Base-by-base conservation (phyloP, 1,284 basidiomycete species). In the Papiliotrema flavescens region DNA sequence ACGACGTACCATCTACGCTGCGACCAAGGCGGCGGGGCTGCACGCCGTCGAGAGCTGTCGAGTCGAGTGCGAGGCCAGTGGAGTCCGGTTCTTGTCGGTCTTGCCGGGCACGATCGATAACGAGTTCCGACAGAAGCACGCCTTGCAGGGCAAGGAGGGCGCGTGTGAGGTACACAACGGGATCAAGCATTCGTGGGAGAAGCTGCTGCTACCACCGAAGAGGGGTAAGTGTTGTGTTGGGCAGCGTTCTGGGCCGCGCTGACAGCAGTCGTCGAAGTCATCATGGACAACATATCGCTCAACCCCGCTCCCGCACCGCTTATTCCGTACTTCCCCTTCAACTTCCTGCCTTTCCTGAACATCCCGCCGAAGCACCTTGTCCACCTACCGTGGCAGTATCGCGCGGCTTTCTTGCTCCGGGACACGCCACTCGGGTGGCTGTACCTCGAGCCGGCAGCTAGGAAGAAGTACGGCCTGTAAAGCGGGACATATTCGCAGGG, bases 1-100 rank as follows among this genome's bases (percentile, higher is more conserved):
- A 0, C 91, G 89, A 0, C 85, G 93, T 17, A 79, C 88, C 0
- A 76, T 97, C 26, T 97, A 97, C 73, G 84, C 83, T 0, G 85
- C 90, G 0, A 89, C 88, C 3, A 97, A 97, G 73, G 80, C 87
- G 1, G 87, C 89, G 0, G 87, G 87, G 2, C 81, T 90, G 45
- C 73, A 87, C 42, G 84, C 91, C 55, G 90, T 89, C 74, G 71
- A 71, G 85, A 89, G 73, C 79, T 87, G 4, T 81, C 90, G 95
- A 49, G 72, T 76, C 32, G 75, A 79, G 57, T 69, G 78, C 48
- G 66, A 73, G 32, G 74, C 74, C 0, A 61, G 64, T 24, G 76
- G 75, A 8, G 70, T 78, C 23, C 63, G 74, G 28, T 77, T 77
- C 64, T 70, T 76, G 55, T 70, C 70, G n/a, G 61, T 74, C 20